Conservation (phyloP, 1,139 yeast species). For the Yamadazyma membranifaciens region DNA sequence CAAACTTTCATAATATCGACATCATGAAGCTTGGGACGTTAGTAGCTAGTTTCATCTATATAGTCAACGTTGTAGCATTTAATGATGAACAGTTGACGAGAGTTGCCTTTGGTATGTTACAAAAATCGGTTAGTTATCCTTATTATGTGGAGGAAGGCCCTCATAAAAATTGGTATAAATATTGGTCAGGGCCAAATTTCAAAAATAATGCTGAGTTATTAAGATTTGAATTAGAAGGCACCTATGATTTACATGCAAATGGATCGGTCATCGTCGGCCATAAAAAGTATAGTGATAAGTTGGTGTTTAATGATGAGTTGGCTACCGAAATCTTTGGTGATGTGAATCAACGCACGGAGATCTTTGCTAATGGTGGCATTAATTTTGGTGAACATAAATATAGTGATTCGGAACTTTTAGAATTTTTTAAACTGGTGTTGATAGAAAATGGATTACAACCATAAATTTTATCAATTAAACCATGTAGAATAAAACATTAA, state of each 20-base stretch:
- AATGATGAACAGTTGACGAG: slow-evolving; percentile 5
- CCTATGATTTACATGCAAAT: slow-evolving; percentile 1
- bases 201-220: slow-evolving; percentile 6
- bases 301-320: slow-evolving; percentile 6
- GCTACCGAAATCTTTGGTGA: slow-evolving; percentile 5
- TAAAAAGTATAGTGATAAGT: not conserved
- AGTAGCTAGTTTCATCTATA: not conserved
- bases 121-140: slow-evolving; percentile 5
- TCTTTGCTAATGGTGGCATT: slow-evolving; percentile 3
- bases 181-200: slow-evolving; percentile 8
- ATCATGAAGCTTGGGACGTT: not conserved
- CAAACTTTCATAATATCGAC: not conserved
- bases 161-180: slow-evolving; percentile 6
- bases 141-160: slow-evolving; percentile 5
- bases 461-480: too few species aligned
- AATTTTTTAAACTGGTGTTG: slow-evolving; percentile 6
- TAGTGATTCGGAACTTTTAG: slow-evolving; percentile 5
- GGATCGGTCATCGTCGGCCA: slow-evolving; percentile 4
- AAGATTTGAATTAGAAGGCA: slow-evolving; percentile 6
- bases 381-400: slow-evolving; percentile 5
- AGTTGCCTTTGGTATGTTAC: not conserved
- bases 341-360: not conserved
- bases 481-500: too few species aligned
- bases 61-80: not conserved
- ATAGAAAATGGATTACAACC: not conserved